Base-by-base conservation (phyloP, 768 basidiomycete species). In the Hypholoma fasciculare region DNA sequence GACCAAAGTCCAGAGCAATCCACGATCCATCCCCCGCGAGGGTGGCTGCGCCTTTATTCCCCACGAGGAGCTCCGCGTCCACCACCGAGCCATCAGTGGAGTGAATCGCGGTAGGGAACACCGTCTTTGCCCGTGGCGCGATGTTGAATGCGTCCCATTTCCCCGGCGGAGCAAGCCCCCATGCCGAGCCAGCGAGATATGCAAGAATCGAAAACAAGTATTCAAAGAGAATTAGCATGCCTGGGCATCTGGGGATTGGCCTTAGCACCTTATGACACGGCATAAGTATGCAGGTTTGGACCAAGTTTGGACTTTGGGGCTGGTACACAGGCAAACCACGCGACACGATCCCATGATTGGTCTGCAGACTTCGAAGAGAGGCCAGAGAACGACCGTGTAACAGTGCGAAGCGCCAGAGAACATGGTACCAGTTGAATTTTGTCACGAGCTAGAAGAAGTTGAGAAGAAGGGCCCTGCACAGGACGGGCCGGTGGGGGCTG, bases 111-210 rank as follows among this genome's bases (percentile, higher is more conserved):
- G 68, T 64, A 0, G 83, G 77, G 37, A 75, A 77, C 0, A 84
- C 79, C 0, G 76, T 79, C 58, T 76, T 78, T 2, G 80, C 77
- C 20, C 64, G 67, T 1, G 82, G 83, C 0, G 82, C 81, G 48
- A 69, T 78, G 58, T 82, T 84, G 70, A 84, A 83, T 8, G 65
- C 61, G 57, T 82, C 81, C 83, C 83, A 85, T 12, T 78, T 76
- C 0, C 82, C 83, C 27, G 61, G 49, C 2, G 82, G 83, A 0
- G 82, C 82, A 3, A 70, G 50, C 13, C 57, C 64, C 47, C 23
- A 59, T 6, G 48, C 40, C 11, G 14, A 5, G 30, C 38, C 20
- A 30, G n/a, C 20, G n/a, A 27, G 14, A 16, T 49, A 16, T 8
- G 23, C n/a, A 4, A 46, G 4, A 19, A 20, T 7, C 17, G 17